Base-by-base conservation (phyloP, 345 rosid species). In the Citrus maxima region DNA sequence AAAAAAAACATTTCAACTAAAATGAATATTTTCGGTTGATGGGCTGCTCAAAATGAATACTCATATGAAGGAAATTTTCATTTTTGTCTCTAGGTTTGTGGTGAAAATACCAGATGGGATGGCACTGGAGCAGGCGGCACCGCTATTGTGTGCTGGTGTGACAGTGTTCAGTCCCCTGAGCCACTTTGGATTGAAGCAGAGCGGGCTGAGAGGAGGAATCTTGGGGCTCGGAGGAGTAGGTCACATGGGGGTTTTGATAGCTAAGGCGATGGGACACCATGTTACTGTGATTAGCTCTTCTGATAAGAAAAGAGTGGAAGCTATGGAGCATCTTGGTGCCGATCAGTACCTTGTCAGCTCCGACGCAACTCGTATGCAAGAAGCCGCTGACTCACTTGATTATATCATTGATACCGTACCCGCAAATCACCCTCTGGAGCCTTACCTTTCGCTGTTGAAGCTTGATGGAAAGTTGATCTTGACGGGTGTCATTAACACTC, bases 221-320 rank as follows among this genome's bases (percentile, higher is more conserved):
- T 59, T 95, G 78, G 99, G 99, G 69, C 89, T 95, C 65, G 98
- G 99, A 73, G 99, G 99, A 72, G 99, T 92, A 5, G 99, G 99
- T 2, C 99, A 95, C 87, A 92, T 95, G 97, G 99, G 98, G 38
- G 97, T 95, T 88, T 89, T 87, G 78, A 92, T 95, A 69, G 98
- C 99, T 3, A 95, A 95, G 82, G 97, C 97, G 76, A 90, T 91
- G 96, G 98, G 97, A 71, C 99, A 95, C 82, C 98, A 91, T 76
- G 90, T 95, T 8, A 95, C 97, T 0, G 98, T 95, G 70, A 92
- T 95, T 16, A 95, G 98, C 90, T 95, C 99, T 58, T 93, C 99
- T 18, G 90, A 91, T 60, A 93, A 88, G 93, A 95, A 95, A 82
- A 88, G 81, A 84, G 81, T 69, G 74, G 99, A 95, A 86, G 98